phyloP scores from a whole-genome alignment of 2,329 filamentous ascomycete genomes.

The Graphilbum ipis-grandicollis region DNA sequence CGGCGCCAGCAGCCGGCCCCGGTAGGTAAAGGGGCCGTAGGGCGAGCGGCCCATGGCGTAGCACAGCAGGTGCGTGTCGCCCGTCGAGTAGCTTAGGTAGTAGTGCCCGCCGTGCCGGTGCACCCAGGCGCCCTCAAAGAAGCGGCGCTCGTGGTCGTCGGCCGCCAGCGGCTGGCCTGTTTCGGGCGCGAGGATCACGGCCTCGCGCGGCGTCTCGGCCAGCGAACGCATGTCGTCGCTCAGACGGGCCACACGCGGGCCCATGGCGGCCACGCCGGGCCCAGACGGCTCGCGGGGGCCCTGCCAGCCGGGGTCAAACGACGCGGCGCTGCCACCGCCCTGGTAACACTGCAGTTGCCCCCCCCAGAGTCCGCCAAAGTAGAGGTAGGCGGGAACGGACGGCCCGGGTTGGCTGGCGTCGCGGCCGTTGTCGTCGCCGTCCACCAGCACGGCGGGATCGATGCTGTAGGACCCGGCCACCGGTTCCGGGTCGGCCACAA shows the following conservation, averaged over 20 bases:
- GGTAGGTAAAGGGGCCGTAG: slow-evolving; percentile 56
- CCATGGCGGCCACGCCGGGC: slow-evolving; percentile 36
- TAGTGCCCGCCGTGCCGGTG: slow-evolving; percentile 54
- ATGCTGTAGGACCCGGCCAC: slow-evolving; percentile 60
- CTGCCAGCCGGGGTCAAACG: slow-evolving; percentile 36
- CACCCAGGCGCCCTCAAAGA: slow-evolving; percentile 71
- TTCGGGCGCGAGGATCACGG: slow-evolving; percentile 46
- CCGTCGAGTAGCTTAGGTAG: slow-evolving; percentile 65
- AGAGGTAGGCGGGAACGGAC: slow-evolving; percentile 41
- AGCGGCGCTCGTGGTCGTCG: slow-evolving; percentile 55
- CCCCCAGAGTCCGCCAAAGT: slow-evolving; percentile 69
- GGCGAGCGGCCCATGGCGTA: slow-evolving; percentile 51
- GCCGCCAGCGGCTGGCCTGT: slow-evolving; percentile 40
- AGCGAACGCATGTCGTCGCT: slow-evolving; percentile 49
- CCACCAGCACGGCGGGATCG: slow-evolving; percentile 60
- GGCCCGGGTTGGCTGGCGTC: too few relatives aligned
- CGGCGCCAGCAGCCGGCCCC: slow-evolving; percentile 54
- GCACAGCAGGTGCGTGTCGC: slow-evolving; percentile 57
- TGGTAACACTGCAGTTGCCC: slow-evolving; percentile 66
- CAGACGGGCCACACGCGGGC: slow-evolving; percentile 49
- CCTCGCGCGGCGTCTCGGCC: slow-evolving; percentile 33
- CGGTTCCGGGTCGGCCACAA: slow-evolving; percentile 42
- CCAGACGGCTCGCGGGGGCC: slow-evolving; percentile 43
- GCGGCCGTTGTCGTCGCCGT: too few relatives aligned
- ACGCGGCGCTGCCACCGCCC: slow-evolving; percentile 21